Percentiles rank a stretch among this genome's conserved stretches.
These are phyloP conservation scores for Verticillium tricorpus DNA, from an alignment of 2,329 filamentous ascomycete genomes.

Conservation along the genomic window DNA sequence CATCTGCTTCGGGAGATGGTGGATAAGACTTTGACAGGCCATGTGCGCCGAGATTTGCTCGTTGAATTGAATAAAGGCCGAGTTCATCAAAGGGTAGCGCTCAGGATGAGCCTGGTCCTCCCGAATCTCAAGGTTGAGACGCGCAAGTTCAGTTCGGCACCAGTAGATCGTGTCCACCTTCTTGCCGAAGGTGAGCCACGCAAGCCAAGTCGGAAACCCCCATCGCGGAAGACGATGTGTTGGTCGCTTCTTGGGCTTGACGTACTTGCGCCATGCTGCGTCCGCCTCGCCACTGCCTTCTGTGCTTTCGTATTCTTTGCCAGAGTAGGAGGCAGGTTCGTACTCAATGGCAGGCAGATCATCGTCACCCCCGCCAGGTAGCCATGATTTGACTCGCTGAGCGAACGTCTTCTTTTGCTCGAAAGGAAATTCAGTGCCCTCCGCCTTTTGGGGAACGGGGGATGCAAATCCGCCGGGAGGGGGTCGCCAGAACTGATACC, in stretches of 20 bases:
- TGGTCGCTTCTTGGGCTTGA: slow-evolving; percentile 76
- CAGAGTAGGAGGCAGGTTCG: slow-evolving; percentile 58
- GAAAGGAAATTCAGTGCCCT: slow-evolving; percentile 38
- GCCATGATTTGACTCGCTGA: slow-evolving; percentile 41
- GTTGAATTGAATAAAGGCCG: slow-evolving; percentile 97
- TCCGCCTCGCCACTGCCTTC: slow-evolving; percentile 59
- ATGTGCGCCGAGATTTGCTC: slow-evolving; percentile 96
- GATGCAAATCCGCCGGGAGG: slow-evolving; percentile 57
- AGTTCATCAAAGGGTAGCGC: slow-evolving; percentile 87
- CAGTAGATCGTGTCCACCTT: slow-evolving; percentile 96
- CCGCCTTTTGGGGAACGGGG: slow-evolving; percentile 54
- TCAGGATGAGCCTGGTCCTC: slow-evolving; percentile 82
- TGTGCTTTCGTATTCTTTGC: slow-evolving; percentile 41
- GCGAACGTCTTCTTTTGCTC: slow-evolving; percentile 38
- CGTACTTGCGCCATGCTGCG: slow-evolving; percentile 68
- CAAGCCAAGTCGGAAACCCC: slow-evolving; percentile 60
- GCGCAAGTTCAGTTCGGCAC: slow-evolving; percentile 79
- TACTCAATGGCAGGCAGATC: slow-evolving; percentile 46
- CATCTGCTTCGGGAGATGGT: slow-evolving; percentile 93
- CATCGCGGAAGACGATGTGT: slow-evolving; percentile 71
- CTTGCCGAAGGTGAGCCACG: slow-evolving; percentile 68
- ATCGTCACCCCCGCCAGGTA: slow-evolving; percentile 45
- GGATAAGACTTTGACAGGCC: slow-evolving; percentile 88
- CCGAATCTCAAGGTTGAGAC: slow-evolving; percentile 88
- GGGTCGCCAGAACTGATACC: slow-evolving; percentile 63